Evolutionary conservation across 2,329 filamentous ascomycete genomes (phyloP), one percentile per base, ranked within the genome.

Genomic region (Monosporascus sp.): DNA sequence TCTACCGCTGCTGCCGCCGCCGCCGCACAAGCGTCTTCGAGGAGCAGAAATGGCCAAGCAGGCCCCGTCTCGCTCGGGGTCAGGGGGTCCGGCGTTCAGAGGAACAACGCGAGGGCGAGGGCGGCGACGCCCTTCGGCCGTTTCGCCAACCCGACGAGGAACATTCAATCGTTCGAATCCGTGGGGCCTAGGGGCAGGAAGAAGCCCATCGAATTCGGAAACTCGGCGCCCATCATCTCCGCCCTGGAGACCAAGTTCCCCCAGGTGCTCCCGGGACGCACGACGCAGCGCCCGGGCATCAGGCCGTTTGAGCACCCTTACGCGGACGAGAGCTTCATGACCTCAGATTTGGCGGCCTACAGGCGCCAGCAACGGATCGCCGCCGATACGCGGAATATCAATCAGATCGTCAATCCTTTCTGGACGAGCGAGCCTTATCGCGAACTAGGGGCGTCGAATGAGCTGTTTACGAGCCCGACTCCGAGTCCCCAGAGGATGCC

Each of bases 91-190:
- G 31, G 31, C 9, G 31, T 35, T 11, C 31, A 53, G 14, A 52
- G 54, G 26, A 49, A 58, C 20, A 60, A 54, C 40, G 51, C 55
- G 11, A 27, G 9, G n/a, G 46, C 46, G 14, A 20, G 6, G 31
- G 54, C 55, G 40, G 48, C 55, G 40, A 56, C 58, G 3, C 49
- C 50, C 16, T 52, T 58, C 8, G 31, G 63, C 41, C 35, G 48
- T 26, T 19, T 19, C 26, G 9, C 22, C 22, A 27, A 22, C 11
- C n/a, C 43, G 9, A 48, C 49, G 22, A 43, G 19, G 52, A 51
- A 49, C 17, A 31, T 17, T 49, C 52, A 50, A 51, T 52, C 55
- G 52, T 52, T 14, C 26, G 48, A 50, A 38, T 19, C 24, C 16
- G 5, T 1, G 9, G 31, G 31, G 31, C 31, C 31, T 4, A 35